Conservation (phyloP, 2,329 filamentous ascomycete genomes). For the Diaporthe ampelina region DNA sequence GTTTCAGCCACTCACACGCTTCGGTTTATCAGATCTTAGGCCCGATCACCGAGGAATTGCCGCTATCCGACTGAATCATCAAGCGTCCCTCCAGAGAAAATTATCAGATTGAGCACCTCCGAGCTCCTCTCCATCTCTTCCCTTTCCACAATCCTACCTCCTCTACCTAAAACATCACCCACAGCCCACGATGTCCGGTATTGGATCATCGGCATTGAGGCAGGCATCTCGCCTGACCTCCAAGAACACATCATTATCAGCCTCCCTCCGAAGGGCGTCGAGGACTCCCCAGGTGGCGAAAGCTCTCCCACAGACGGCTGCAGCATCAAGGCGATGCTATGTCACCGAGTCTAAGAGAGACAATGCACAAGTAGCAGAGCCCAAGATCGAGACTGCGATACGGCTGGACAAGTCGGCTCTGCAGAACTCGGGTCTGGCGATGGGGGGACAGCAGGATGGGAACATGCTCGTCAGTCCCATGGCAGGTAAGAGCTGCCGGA, state of each 20-base stretch:
- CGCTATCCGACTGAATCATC: conserved; percentile 33
- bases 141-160: not conserved
- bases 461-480: conserved; percentile 85
- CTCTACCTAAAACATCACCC: not conserved
- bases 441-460: conserved; percentile 63
- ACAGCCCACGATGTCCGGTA: conserved; percentile 68
- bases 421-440: conserved; percentile 71
- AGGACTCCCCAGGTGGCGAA: conserved; percentile 52
- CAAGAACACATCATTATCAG: conserved; percentile 55
- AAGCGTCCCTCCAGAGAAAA: conserved; percentile 35
- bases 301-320: conserved; percentile 46
- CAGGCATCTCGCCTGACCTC: conserved; percentile 76
- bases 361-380: conserved; percentile 85
- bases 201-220: conserved; percentile 78
- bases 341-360: conserved; percentile 87
- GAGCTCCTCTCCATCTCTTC: conserved; percentile 40
- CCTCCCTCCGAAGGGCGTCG: conserved; percentile 52
- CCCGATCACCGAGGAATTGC: conserved; percentile 18
- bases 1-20: not conserved
- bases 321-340: conserved; percentile 71
- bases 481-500: conserved; percentile 63
- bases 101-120: conserved; percentile 20
- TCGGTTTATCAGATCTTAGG: conserved; percentile 23
- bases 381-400: conserved; percentile 86
- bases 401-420: conserved; percentile 89